These are phyloP conservation scores for Phytophthora pistaciae DNA, from an alignment of 352 stramenopile species.

Conservation along the genomic window DNA sequence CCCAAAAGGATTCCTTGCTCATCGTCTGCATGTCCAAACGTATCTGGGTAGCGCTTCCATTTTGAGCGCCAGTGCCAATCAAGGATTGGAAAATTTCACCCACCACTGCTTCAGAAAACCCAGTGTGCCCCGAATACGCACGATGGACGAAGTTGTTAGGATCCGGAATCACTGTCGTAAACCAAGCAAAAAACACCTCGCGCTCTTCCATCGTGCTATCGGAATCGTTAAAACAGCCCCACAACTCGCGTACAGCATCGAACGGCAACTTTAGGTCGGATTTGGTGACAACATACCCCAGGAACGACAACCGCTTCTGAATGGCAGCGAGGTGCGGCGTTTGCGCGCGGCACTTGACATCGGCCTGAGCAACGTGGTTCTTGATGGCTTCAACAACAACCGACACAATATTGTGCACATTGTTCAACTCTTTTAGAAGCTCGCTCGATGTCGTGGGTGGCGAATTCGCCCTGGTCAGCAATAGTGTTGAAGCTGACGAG, in stretches of 20 bases:
- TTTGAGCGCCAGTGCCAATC: constrained; percentile 27
- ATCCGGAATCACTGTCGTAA: constrained; percentile 70
- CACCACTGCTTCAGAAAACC: constrained; percentile 60
- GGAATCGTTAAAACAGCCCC: constrained; percentile 57
- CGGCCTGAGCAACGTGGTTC: constrained; percentile 42
- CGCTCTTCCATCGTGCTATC: constrained; percentile 45
- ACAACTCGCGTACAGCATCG: constrained; percentile 66
- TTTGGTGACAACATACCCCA: constrained; percentile 79
- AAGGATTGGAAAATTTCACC: constrained; percentile 61
- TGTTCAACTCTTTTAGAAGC: constrained; percentile 75
- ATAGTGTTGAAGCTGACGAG: constrained; percentile 51
- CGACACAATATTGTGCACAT: constrained; percentile 63
- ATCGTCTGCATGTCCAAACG: constrained; percentile 60
- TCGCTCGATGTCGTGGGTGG: constrained; percentile 53
- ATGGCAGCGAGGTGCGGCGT: constrained; percentile 27
- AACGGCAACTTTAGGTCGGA: constrained; percentile 78
- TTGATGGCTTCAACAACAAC: constrained; percentile 71
- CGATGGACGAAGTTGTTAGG: constrained; percentile 78
- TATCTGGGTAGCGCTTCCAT: constrained; percentile 33
- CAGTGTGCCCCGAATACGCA: constrained; percentile 66
- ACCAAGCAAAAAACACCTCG: constrained; percentile 83
- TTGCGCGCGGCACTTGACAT: constrained; percentile 14
- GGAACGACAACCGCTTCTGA: constrained; percentile 70
- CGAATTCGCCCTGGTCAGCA: constrained; percentile 45
- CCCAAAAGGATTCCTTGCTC: constrained; percentile 63